These are phyloP conservation scores for Colletotrichum kahawae DNA, from an alignment of 2,329 filamentous ascomycete species.

Conservation along the genomic window DNA sequence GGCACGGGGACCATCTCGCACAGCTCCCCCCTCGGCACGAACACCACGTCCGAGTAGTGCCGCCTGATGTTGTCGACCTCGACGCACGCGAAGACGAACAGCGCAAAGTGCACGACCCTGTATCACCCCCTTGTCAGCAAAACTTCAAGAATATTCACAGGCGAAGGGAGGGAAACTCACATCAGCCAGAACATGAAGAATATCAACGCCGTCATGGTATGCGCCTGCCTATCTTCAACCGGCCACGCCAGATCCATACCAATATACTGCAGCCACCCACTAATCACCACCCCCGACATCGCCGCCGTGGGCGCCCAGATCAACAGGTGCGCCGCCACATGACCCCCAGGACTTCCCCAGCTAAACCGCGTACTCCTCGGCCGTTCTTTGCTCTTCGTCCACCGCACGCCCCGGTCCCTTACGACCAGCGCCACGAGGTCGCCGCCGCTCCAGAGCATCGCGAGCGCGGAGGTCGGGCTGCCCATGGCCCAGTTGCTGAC, in stretches of 20 bases:
- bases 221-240: not conserved
- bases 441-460: not conserved
- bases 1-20: slow-evolving; percentile 15
- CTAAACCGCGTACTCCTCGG: slow-evolving; percentile 2
- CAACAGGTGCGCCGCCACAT: slow-evolving; percentile 11
- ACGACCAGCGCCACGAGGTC: slow-evolving; percentile 11
- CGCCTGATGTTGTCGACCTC: slow-evolving; percentile 14
- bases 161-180: not conserved
- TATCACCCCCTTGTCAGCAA: not conserved
- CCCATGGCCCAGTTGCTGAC: not conserved
- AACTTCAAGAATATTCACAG: too few species aligned
- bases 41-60: slow-evolving; percentile 18
- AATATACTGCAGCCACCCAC: not conserved
- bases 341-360: not conserved
- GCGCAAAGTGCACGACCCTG: slow-evolving; percentile 18
- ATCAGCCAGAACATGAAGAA: slow-evolving; percentile 15
- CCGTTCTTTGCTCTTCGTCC: not conserved
- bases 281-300: not conserved
- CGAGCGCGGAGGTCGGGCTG: not conserved
- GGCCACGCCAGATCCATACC: not conserved
- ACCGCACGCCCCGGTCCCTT: slow-evolving; percentile 1
- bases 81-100: slow-evolving; percentile 21
- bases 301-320: slow-evolving; percentile 9
- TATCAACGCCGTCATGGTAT: not conserved
- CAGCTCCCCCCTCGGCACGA: slow-evolving; percentile 12